phyloP scores from a whole-genome alignment of 1,139 yeast species.

The Spathaspora sp. region DNA sequence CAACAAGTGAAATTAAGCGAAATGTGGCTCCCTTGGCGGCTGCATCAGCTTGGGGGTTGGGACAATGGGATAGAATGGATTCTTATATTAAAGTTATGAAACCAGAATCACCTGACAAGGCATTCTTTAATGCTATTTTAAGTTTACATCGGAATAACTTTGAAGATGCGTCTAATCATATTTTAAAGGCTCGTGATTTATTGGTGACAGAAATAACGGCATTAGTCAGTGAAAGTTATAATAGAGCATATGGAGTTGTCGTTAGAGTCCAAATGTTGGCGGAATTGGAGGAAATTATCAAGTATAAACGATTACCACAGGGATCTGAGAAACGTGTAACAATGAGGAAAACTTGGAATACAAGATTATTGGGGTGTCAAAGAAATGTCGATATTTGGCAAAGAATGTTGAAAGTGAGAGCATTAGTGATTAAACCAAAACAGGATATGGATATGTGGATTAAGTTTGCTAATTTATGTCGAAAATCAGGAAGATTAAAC shows the following conservation, averaged over 20 bases:
- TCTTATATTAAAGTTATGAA: slow-evolving; percentile 88
- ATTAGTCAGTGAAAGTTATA: slow-evolving; percentile 90
- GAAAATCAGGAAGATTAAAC: slow-evolving; percentile 90
- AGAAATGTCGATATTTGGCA: slow-evolving; percentile 98
- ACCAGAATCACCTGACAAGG: slow-evolving; percentile 87
- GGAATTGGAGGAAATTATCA: slow-evolving; percentile 91
- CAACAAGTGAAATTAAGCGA: slow-evolving; percentile 71
- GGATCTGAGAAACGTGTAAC: slow-evolving; percentile 74
- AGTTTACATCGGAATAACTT: slow-evolving; percentile 85
- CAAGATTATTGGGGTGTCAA: slow-evolving; percentile 89
- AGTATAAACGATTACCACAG: slow-evolving; percentile 80
- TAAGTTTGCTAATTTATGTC: slow-evolving; percentile 91
- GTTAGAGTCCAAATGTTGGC: slow-evolving; percentile 97
- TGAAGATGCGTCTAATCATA: slow-evolving; percentile 76
- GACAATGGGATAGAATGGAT: slow-evolving; percentile 97
- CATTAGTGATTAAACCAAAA: slow-evolving; percentile 90
- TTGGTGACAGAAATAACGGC: slow-evolving; percentile 94
- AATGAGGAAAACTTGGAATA: slow-evolving; percentile 93
- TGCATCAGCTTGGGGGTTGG: slow-evolving; percentile 99
- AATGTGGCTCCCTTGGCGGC: slow-evolving; percentile 98
- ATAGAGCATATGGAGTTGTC: slow-evolving; percentile 94
- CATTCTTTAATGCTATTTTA: slow-evolving; percentile 89
- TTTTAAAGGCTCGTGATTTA: slow-evolving; percentile 80
- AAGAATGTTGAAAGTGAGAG: slow-evolving; percentile 88
- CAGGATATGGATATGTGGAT: slow-evolving; percentile 99